Percentiles rank a stretch among this genome's conserved stretches.
These are phyloP conservation scores for Yamadazyma triangularis DNA, from an alignment of 1,139 yeast species.

Conservation along the genomic window DNA sequence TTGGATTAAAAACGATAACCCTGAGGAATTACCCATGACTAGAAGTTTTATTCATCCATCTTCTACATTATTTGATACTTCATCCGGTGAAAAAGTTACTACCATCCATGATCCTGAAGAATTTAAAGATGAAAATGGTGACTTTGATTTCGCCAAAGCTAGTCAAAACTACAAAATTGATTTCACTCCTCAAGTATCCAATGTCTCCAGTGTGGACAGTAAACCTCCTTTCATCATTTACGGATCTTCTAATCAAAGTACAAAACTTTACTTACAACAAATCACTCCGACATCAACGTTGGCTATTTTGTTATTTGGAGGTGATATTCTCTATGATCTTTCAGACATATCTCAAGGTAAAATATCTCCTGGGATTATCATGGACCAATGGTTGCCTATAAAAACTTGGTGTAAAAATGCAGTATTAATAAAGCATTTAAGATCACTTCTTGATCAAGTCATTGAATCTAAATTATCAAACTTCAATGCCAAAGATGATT, in stretches of 20 bases:
- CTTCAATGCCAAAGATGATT: conserved; percentile 15
- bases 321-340: conserved; percentile 68
- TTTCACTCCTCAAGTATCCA: conserved; percentile 31
- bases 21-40: conserved; percentile 5
- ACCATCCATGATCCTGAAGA: conserved; percentile 1
- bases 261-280: conserved; percentile 67
- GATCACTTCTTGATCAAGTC: conserved; percentile 61
- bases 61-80: conserved; percentile 10
- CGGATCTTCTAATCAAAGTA: conserved; percentile 55
- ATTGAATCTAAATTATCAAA: conserved; percentile 49
- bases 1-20: conserved; percentile 41
- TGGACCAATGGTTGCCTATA: conserved; percentile 79
- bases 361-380: conserved; percentile 58
- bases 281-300: conserved; percentile 74
- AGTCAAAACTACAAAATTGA: conserved; percentile 24
- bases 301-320: conserved; percentile 75
- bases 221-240: conserved; percentile 55
- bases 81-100: neutral
- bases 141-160: conserved; percentile 15
- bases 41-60: conserved; percentile 14
- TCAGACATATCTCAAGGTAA: conserved; percentile 27
- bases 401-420: conserved; percentile 94
- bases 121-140: conserved; percentile 21
- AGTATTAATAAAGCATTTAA: conserved; percentile 68
- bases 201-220: conserved; percentile 9